Base-by-base conservation (phyloP, 768 basidiomycete genomes). In the Lactarius vividus region DNA sequence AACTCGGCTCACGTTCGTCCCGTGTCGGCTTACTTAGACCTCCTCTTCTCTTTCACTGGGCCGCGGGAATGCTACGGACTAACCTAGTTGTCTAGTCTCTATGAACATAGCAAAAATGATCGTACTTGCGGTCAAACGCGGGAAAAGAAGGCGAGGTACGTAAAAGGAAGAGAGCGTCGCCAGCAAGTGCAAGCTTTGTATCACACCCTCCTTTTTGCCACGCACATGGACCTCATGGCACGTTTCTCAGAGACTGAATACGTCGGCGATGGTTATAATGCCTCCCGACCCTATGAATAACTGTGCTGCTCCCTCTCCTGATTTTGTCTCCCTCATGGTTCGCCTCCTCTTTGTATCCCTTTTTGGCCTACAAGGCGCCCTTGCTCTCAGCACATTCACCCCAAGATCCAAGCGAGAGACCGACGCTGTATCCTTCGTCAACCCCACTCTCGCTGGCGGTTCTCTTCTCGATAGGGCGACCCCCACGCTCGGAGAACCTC, bases 401-500 rank as follows among this genome's bases (percentile, higher is more conserved):
- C 28, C 16, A 18, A 28, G 11, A 10, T 26, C 15, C 46, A 26
- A 35, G 33, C 52, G 20, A 4, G 57, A 5, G 40, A 2, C 40
- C 40, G 49, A 23, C n/a, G 10, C 26, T 37, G 35, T 33, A 13
- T 2, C 39, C 16, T 65, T 49, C 15, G 13, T 57, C n/a, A 39
- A 65, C 44, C 64, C 64, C 1, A 39, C 1, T 2, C 10, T 15
- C 20, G 44, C 28, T 9, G 64, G 59, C 0, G 64, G 64, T 57
- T 65, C 59, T 13, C 31, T 49, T 4, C 35, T 65, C 11, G 64
- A 65, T 29, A 28, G 42, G 1, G 31, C 28, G 6, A 15, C 16
- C 8, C 28, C 29, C 20, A 61, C 49, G 7, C 60, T 62, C 39
- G 70, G 70, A 23, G 70, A 69, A 42, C 70, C 68, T 59, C 61